A percentile compares a stretch with the other conserved stretches of the same genome.
phyloP scores from a whole-genome alignment of 2,329 filamentous ascomycete species.

The Colletotrichum coccodes region DNA sequence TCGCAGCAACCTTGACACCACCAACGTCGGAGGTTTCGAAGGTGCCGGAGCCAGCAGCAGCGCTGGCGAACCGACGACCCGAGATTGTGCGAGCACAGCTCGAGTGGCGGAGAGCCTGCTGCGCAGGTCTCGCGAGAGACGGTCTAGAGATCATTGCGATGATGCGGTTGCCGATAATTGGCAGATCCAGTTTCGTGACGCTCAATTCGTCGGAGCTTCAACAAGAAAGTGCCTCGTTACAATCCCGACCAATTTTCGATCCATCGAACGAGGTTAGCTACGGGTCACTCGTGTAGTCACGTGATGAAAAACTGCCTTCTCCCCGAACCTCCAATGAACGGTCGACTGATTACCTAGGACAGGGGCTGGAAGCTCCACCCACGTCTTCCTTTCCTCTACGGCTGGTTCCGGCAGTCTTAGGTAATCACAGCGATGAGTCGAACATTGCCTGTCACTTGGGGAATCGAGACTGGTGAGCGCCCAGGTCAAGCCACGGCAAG shows the following conservation, averaged over 20 bases:
- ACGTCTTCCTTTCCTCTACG: not conserved
- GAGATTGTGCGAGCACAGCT: constrained; percentile 65
- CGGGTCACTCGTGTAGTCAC: constrained; percentile 28
- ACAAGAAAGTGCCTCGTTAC: constrained; percentile 36
- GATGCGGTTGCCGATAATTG: constrained; percentile 66
- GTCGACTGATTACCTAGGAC: constrained; percentile 26
- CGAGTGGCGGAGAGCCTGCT: constrained; percentile 66
- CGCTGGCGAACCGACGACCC: constrained; percentile 65
- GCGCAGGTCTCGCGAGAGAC: constrained; percentile 66
- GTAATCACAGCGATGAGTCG: constrained; percentile 13
- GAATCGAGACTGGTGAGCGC: not conserved
- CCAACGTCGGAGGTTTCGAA: constrained; percentile 88
- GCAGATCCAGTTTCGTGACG: constrained; percentile 43
- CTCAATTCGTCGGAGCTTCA: constrained; percentile 35
- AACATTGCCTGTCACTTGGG: not conserved
- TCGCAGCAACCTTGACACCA: constrained; percentile 92
- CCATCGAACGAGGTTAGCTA: constrained; percentile 34
- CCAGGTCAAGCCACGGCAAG: constrained; percentile 4
- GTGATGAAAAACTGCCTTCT: constrained; percentile 13
- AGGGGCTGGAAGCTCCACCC: constrained; percentile 8
- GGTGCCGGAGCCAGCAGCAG: constrained; percentile 75
- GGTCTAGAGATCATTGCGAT: constrained; percentile 73
- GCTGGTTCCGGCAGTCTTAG: not conserved
- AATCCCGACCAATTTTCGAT: constrained; percentile 37
- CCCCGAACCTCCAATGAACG: constrained; percentile 24